Percentiles rank a stretch among this genome's conserved stretches.
Evolutionary conservation across 495 filamentous ascomycete species (phyloP).

Genomic region (Stereocaulon alpinum): DNA sequence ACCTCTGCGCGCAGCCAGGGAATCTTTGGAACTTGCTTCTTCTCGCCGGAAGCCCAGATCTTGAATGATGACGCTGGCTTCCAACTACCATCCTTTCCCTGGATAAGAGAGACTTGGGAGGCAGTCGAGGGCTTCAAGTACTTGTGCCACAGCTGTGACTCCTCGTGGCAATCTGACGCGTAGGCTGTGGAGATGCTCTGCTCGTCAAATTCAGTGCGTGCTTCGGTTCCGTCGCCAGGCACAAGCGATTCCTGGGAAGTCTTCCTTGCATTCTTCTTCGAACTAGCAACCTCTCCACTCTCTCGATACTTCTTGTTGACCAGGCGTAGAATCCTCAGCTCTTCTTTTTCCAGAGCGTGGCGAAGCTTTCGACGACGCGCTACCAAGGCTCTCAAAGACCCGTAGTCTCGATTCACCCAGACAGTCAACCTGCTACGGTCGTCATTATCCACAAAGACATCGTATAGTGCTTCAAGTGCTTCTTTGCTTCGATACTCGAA

Average conservation of each 20-base stretch:
- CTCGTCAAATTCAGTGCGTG: slow-evolving; percentile 5
- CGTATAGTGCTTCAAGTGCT: slow-evolving; percentile 22
- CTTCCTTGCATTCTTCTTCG: slow-evolving; percentile 5
- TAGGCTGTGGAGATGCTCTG: slow-evolving; percentile 13
- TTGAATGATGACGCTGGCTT: slow-evolving; percentile 18
- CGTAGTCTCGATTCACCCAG: slow-evolving; percentile 23
- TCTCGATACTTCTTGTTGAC: slow-evolving; percentile 19
- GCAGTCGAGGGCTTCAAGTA: slow-evolving; percentile 17
- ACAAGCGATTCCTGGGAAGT: slow-evolving; percentile 8
- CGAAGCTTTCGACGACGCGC: slow-evolving; percentile 21
- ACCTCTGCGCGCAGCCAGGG: slow-evolving; percentile 82
- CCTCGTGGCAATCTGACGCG: slow-evolving; percentile 15
- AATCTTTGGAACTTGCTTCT: slow-evolving; percentile 85
- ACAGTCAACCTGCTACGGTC: slow-evolving; percentile 20
- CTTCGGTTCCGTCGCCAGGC: slow-evolving; percentile 5
- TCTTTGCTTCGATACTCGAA: slow-evolving; percentile 22
- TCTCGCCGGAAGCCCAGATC: slow-evolving; percentile 16
- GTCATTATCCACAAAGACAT: slow-evolving; percentile 24
- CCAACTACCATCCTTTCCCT: slow-evolving; percentile 16
- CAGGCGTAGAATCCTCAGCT: slow-evolving; percentile 15
- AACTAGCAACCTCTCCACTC: slow-evolving; percentile 1
- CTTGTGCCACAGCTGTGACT: slow-evolving; percentile 17
- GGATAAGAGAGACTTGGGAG: slow-evolving; percentile 11
- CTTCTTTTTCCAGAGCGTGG: slow-evolving; percentile 21
- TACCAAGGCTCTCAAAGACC: slow-evolving; percentile 18